phyloP scores from a whole-genome alignment of 805 yeast genomes.

The Wickerhamiella kurtzmanii region DNA sequence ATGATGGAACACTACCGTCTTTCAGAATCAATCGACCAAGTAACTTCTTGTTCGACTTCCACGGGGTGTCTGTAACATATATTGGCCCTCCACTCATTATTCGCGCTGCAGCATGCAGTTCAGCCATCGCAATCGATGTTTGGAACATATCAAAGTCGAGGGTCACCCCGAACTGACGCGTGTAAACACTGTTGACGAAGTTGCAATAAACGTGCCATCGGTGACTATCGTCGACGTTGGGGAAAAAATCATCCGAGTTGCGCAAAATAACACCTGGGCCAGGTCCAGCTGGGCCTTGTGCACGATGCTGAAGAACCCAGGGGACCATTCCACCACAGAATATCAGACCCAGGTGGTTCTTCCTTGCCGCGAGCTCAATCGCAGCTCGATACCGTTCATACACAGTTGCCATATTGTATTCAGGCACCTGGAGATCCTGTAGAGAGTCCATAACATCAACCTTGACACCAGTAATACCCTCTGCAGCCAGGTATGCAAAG shows the following conservation, averaged over 20 bases:
- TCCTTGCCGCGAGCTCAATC: slow-evolving; percentile 14
- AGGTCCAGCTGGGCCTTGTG: neutral
- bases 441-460: slow-evolving; percentile 21
- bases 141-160: slow-evolving; percentile 26
- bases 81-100: slow-evolving; percentile 25
- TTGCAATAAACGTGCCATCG: slow-evolving; percentile 23
- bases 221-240: slow-evolving; percentile 19
- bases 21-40: slow-evolving; percentile 9
- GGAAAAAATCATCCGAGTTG: slow-evolving; percentile 25
- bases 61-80: slow-evolving; percentile 20
- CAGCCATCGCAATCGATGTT: slow-evolving; percentile 14
- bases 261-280: slow-evolving; percentile 19
- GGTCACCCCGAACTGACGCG: slow-evolving; percentile 16
- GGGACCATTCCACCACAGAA: slow-evolving; percentile 24
- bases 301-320: slow-evolving; percentile 11
- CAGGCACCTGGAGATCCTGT: slow-evolving; percentile 13
- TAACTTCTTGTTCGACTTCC: slow-evolving; percentile 15
- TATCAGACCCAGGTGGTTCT: slow-evolving; percentile 18
- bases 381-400: slow-evolving; percentile 20
- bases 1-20: slow-evolving; percentile 6
- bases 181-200: slow-evolving; percentile 17
- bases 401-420: neutral
- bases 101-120: slow-evolving; percentile 22
- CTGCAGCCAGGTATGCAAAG: slow-evolving; percentile 16
- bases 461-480: slow-evolving; percentile 22